Conservation (phyloP, 129 eudicot species). For the Tagetes erecta region DNA sequence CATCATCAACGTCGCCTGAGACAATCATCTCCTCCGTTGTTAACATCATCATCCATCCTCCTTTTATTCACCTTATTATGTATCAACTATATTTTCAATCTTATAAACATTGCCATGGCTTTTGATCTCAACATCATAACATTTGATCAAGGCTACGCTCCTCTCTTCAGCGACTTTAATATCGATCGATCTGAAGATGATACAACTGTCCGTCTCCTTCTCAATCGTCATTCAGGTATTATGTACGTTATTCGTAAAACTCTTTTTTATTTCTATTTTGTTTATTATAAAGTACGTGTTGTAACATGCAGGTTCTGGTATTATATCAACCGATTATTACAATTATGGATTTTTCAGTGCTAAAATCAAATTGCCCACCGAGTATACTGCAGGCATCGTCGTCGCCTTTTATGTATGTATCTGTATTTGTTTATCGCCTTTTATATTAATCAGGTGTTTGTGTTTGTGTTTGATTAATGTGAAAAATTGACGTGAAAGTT, state of each 20-base stretch:
- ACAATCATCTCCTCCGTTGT: constrained; percentile 20
- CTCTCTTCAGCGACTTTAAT: constrained; percentile 91
- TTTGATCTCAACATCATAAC: constrained; percentile 66
- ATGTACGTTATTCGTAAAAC: too few species aligned
- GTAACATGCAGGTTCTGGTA: constrained; percentile 63
- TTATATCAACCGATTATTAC: constrained; percentile 86
- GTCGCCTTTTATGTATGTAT: constrained; percentile 83
- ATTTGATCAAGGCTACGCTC: constrained; percentile 62
- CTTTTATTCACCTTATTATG: constrained; percentile 26
- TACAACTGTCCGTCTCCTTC: constrained; percentile 67
- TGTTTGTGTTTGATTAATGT: not conserved
- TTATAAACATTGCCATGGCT: constrained; percentile 21
- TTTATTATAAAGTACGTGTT: too few species aligned
- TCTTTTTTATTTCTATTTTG: too few species aligned
- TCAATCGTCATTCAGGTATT: constrained; percentile 82
- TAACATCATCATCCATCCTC: constrained; percentile 29
- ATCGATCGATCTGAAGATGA: constrained; percentile 64
- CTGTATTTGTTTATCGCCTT: not conserved
- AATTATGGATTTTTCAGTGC: constrained; percentile 92
- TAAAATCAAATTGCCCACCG: constrained; percentile 68
- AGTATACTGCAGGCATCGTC: constrained; percentile 72
- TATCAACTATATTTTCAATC: constrained; percentile 20
- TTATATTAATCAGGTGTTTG: not conserved
- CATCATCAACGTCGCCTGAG: constrained; percentile 28
- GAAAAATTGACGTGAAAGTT: not conserved